Conservation (phyloP, 1,284 basidiomycete genomes). For the Malassezia brasiliensis region DNA sequence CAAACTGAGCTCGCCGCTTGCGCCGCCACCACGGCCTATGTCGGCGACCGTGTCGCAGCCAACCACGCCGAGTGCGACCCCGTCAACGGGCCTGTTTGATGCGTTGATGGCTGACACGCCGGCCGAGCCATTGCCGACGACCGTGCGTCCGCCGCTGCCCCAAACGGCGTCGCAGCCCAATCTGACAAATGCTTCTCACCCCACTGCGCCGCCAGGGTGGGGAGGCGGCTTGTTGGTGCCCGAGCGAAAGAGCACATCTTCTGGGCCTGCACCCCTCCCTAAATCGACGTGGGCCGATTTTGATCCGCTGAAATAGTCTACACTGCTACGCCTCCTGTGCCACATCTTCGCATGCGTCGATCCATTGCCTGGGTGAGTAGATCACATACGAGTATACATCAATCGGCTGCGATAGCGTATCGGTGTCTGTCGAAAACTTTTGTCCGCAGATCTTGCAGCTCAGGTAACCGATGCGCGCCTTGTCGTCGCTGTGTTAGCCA, state of each 20-base stretch:
- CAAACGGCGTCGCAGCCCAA: background rate
- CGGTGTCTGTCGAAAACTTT: constrained; percentile 36
- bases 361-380: constrained; percentile 56
- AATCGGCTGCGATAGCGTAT: constrained; percentile 73
- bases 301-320: constrained; percentile 16
- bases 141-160: too few species aligned
- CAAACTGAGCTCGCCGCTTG: background rate
- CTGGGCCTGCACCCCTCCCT: background rate
- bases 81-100: constrained; percentile 3
- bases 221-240: constrained; percentile 17
- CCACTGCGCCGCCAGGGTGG: constrained; percentile 20
- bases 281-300: constrained; percentile 11
- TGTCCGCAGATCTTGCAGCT: constrained; percentile 46
- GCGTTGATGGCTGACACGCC: background rate
- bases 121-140: background rate
- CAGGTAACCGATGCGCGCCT: constrained; percentile 33
- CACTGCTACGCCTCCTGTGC: constrained; percentile 47
- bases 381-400: constrained; percentile 65
- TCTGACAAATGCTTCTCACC: background rate
- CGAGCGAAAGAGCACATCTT: background rate
- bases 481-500: constrained; percentile 50
- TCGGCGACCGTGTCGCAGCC: background rate
- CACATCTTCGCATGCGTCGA: constrained; percentile 76
- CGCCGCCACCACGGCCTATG: background rate
- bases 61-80: background rate